Evolutionary conservation across 2,329 filamentous ascomycete species (phyloP).

Genomic region (Phialophora verrucosa): DNA sequence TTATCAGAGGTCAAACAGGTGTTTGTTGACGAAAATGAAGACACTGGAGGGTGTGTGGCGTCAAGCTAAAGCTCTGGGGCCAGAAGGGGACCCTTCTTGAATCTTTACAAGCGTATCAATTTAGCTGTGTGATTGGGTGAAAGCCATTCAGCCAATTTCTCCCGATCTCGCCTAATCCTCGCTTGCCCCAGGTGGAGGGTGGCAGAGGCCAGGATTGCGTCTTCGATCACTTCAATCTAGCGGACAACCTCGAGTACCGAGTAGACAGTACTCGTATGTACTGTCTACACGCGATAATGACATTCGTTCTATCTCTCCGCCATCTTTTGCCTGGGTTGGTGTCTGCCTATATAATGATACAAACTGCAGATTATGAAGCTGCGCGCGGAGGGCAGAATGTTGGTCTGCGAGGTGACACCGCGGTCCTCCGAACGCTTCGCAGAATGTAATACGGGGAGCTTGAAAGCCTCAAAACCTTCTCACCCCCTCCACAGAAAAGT

Average conservation of each 20-base stretch:
- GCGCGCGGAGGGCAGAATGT: background rate
- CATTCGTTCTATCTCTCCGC: background rate
- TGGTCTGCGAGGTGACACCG: background rate
- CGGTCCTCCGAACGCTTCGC: background rate
- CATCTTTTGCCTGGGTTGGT: background rate
- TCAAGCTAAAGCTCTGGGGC: background rate
- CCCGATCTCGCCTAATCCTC: background rate
- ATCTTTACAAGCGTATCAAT: background rate
- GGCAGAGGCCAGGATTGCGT: background rate
- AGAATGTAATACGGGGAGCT: background rate
- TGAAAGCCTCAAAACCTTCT: background rate
- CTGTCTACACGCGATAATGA: background rate
- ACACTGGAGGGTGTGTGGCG: background rate
- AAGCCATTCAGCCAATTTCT: background rate
- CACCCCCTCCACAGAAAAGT: background rate
- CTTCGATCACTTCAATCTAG: background rate
- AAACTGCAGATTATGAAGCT: background rate
- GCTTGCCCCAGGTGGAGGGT: background rate
- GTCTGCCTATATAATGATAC: background rate
- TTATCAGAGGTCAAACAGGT: background rate
- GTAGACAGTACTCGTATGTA: background rate
- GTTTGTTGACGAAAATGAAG: constrained; percentile 1
- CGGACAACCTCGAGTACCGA: background rate
- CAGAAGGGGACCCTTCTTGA: background rate
- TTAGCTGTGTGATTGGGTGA: background rate